Evolutionary conservation across 2,329 filamentous ascomycete species (phyloP).

Genomic region (Cordyceps fumosorosea): DNA sequence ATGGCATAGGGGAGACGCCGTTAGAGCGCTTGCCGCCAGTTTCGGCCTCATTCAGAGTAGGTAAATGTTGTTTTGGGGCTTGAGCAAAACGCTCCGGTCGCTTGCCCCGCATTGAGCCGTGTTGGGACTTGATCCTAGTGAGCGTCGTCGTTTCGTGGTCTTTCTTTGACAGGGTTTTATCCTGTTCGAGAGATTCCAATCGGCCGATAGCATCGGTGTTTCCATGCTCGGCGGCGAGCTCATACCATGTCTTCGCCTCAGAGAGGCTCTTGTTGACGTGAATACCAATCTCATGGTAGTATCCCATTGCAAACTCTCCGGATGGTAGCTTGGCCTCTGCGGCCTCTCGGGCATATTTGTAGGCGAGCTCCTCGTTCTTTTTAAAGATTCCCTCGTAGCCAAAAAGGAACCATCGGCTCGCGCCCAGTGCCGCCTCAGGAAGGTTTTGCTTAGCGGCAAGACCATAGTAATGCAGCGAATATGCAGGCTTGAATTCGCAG

Average conservation of each 20-base stretch:
- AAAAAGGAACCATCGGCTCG: constrained; percentile 98
- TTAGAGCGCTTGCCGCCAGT: constrained; percentile 17
- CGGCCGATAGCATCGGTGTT: constrained; percentile 82
- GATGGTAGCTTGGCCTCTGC: constrained; percentile 76
- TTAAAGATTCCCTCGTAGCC: constrained; percentile 87
- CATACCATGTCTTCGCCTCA: constrained; percentile 84
- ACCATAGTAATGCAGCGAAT: constrained; percentile 93
- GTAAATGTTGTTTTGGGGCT: constrained; percentile 35
- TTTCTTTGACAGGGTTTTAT: constrained; percentile 77
- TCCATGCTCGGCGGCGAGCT: constrained; percentile 78
- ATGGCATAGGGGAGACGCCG: constrained; percentile 34
- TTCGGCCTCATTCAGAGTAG: constrained; percentile 41
- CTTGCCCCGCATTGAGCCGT: constrained; percentile 60
- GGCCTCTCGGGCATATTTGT: constrained; percentile 81
- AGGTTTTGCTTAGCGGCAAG: constrained; percentile 89
- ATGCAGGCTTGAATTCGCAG: constrained; percentile 88
- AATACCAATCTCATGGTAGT: constrained; percentile 96
- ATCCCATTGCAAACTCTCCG: constrained; percentile 93
- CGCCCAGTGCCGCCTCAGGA: constrained; percentile 86
- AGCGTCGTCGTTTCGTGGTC: constrained; percentile 93
- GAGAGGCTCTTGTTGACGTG: constrained; percentile 76
- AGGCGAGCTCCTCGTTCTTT: constrained; percentile 93
- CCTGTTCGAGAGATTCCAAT: constrained; percentile 76
- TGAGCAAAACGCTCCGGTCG: constrained; percentile 55
- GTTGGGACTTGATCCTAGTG: constrained; percentile 75